Evolutionary conservation across 352 stramenopile species (phyloP), one percentile per base, ranked within the genome.

Genomic region (Phytophthora cajani): DNA sequence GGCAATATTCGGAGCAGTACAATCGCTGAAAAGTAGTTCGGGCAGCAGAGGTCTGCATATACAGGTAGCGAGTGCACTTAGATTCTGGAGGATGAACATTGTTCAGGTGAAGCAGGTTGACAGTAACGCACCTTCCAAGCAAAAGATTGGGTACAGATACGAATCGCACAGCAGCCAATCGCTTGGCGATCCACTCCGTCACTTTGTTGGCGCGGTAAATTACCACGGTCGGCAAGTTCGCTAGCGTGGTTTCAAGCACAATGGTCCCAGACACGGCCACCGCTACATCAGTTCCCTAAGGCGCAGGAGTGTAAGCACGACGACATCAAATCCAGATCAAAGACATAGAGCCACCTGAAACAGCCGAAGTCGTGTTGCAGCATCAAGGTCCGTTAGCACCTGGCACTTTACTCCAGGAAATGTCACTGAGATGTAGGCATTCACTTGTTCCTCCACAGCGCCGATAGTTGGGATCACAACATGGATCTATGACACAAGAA

Each of bases 111-210:
- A 38, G 16, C 5, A 38, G 47, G 16, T 55, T n/a, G 30, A 14
- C 19, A 21, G 3, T 46, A 6, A 54, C 74, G 21, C 47, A 91
- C 82, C 75, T 77, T 47, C 81, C 81, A 5, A 89, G 72, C 17
- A 94, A 64, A 0, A 94, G 67, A 58, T 93, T 94, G 10, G 87
- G 87, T 17, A 94, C 64, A 7, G 87, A 93, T n/a, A 94, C 85
- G 55, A 87, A 92, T 3, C 71, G 69, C n/a, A 93, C 87, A 9
- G 84, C 78, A 23, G 81, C 83, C 19, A 93, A 63, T 11, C 63
- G 67, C 56, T 78, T 73, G 4, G 75, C 84, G 42, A 92, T 70
- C 58, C 80, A 62, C 55, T 91, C 85, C 0, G 87, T 93, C 21
- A 94, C 1, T 7, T 51, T 58, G 49, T 93, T 93, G 10, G 85